Conservation (phyloP, 805 yeast species). For the Candida arabinofermentans region DNA sequence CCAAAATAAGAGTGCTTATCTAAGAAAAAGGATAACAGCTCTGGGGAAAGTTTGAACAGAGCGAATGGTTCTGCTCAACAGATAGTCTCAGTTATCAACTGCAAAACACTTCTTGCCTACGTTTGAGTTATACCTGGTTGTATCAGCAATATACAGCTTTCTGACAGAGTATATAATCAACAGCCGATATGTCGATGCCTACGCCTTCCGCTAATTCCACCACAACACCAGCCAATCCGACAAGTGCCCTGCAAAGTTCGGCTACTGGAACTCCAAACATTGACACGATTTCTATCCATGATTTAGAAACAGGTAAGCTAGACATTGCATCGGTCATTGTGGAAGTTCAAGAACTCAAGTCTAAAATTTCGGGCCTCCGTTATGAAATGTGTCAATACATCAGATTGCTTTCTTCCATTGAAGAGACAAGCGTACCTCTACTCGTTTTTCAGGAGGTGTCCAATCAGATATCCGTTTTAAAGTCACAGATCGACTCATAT, state of each 20-base stretch:
- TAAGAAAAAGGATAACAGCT: too few relatives aligned
- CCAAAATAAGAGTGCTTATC: too few relatives aligned
- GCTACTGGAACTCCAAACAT: conserved; percentile 7
- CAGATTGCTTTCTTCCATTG: conserved; percentile 37
- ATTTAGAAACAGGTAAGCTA: conserved; percentile 37
- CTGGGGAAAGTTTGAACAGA: too few relatives aligned
- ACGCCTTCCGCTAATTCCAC: conserved; percentile 15
- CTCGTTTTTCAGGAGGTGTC: conserved; percentile 35
- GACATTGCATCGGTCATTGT: conserved; percentile 31
- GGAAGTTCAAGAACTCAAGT: conserved; percentile 33
- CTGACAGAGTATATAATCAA: too few relatives aligned
- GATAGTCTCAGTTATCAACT: too few relatives aligned
- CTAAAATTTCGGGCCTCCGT: conserved; percentile 30
- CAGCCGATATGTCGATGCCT: conserved; percentile 18
- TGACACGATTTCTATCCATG: conserved; percentile 32
- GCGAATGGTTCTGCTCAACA: too few relatives aligned
- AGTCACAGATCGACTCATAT: conserved; percentile 38
- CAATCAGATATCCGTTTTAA: conserved; percentile 33
- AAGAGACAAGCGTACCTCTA: conserved; percentile 41
- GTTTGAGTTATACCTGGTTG: too few relatives aligned
- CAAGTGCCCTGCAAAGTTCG: conserved; percentile 2
- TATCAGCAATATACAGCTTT: too few relatives aligned
- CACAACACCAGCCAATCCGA: conserved; percentile 13
- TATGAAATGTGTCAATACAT: conserved; percentile 38
- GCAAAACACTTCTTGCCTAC: too few relatives aligned